Conservation (phyloP, 2,329 filamentous ascomycete genomes). For the Monosporascus sp. region DNA sequence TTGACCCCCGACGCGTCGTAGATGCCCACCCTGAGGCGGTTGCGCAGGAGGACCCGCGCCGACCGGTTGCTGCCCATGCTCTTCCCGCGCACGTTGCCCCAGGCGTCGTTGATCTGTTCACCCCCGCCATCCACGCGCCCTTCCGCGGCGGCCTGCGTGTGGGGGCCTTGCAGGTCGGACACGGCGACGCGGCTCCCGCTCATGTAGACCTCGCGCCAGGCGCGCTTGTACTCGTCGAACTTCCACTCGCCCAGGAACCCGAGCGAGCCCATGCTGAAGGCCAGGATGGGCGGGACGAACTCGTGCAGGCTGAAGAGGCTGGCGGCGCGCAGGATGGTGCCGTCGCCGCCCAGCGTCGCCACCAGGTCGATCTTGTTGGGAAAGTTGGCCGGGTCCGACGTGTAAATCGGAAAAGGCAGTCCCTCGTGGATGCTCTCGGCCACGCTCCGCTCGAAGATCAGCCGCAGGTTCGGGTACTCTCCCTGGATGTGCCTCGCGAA, state of each 20-base stretch:
- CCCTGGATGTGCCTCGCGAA: constrained; percentile 67
- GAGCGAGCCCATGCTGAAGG: constrained; percentile 94
- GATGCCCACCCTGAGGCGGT: constrained; percentile 80
- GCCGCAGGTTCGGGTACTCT: constrained; percentile 74
- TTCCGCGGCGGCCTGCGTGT: constrained; percentile 32
- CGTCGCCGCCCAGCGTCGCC: constrained; percentile 87
- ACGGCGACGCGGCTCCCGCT: constrained; percentile 49
- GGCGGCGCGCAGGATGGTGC: constrained; percentile 80
- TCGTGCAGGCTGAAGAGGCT: constrained; percentile 78
- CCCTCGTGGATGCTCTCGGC: constrained; percentile 65
- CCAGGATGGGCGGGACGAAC: constrained; percentile 82
- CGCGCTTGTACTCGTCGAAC: constrained; percentile 85
- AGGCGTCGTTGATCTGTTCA: constrained; percentile 36
- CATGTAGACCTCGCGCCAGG: constrained; percentile 92
- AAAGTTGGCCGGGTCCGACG: constrained; percentile 47
- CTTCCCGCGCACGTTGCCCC: constrained; percentile 73
- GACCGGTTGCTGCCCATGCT: constrained; percentile 69
- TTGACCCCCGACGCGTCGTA: constrained; percentile 63
- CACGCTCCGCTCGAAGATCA: constrained; percentile 76
- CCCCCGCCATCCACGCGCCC: constrained; percentile 23
- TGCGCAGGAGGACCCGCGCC: constrained; percentile 78
- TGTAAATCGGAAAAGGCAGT: constrained; percentile 70
- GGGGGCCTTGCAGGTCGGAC: constrained; percentile 36
- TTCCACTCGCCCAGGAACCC: constrained; percentile 97
- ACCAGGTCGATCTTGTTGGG: constrained; percentile 82